Conservation (phyloP, 106 monocot species). For the Iris macrosiphon region DNA sequence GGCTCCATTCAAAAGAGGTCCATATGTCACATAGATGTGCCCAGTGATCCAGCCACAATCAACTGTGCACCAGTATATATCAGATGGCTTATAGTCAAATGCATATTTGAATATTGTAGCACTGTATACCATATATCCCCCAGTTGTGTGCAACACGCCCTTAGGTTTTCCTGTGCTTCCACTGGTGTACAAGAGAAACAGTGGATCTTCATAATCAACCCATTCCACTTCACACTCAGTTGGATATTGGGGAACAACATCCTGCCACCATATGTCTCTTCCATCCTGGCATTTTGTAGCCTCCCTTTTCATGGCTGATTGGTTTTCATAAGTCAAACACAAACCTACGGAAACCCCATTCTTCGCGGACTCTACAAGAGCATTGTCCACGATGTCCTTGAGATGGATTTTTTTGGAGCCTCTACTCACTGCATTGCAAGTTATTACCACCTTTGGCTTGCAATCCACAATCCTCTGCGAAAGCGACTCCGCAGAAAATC, state of each 20-base stretch:
- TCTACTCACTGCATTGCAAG: slow-evolving; percentile 89
- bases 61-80: slow-evolving; percentile 99
- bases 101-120: slow-evolving; percentile 99
- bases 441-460: slow-evolving; percentile 88
- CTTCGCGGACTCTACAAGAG: slow-evolving; percentile 48
- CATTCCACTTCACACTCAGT: slow-evolving; percentile 84
- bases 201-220: slow-evolving; percentile 97
- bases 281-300: slow-evolving; percentile 79
- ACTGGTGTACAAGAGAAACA: slow-evolving; percentile 98
- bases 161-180: slow-evolving; percentile 99
- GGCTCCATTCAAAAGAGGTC: slow-evolving; percentile 96
- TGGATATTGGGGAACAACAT: slow-evolving; percentile 75
- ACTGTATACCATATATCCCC: slow-evolving; percentile 96
- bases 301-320: slow-evolving; percentile 63
- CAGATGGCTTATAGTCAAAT: slow-evolving; percentile 93
- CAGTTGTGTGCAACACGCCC: slow-evolving; percentile 97
- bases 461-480: slow-evolving; percentile 94
- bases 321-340: slow-evolving; percentile 93
- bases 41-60: slow-evolving; percentile 99
- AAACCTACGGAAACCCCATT: slow-evolving; percentile 71
- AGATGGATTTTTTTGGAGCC: slow-evolving; percentile 74
- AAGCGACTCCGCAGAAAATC: slow-evolving; percentile 91
- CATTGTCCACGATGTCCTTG: slow-evolving; percentile 83
- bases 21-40: slow-evolving; percentile 97
- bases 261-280: slow-evolving; percentile 99